phyloP scores from a whole-genome alignment of 192 early-diverging fungal genomes.

The Rhizophagus prolifer region DNA sequence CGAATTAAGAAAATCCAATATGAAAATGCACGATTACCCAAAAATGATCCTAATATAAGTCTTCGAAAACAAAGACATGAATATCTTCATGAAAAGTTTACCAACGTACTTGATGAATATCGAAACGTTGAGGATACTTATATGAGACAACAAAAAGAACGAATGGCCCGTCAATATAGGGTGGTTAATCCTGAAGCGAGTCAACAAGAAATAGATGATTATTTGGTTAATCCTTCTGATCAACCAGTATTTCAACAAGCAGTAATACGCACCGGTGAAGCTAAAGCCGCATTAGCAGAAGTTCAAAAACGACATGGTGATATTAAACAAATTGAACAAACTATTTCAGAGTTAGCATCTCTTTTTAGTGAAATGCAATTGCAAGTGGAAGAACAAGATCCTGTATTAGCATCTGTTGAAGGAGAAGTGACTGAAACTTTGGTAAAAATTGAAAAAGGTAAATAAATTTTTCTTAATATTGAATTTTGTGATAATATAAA shows the following conservation, averaged over 20 bases:
- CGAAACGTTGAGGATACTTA: constrained; percentile 75
- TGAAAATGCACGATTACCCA: constrained; percentile 21
- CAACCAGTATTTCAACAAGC: constrained; percentile 45
- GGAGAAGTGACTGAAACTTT: constrained; percentile 60
- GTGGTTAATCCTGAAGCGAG: constrained; percentile 85
- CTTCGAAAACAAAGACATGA: constrained; percentile 15
- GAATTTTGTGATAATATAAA: background rate
- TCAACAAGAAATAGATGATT: constrained; percentile 71
- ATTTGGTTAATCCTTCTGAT: constrained; percentile 48
- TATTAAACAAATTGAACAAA: constrained; percentile 83
- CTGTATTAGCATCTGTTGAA: constrained; percentile 70
- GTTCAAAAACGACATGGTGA: constrained; percentile 83
- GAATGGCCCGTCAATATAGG: constrained; percentile 77
- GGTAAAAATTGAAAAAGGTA: constrained; percentile 52
- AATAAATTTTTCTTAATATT: background rate
- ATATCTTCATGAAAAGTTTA: constrained; percentile 58
- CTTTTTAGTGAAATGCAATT: constrained; percentile 87
- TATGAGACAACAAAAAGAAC: constrained; percentile 76
- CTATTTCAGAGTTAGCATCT: constrained; percentile 82
- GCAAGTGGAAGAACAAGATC: constrained; percentile 73
- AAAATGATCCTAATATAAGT: background rate
- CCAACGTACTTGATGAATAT: constrained; percentile 70
- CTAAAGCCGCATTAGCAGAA: constrained; percentile 70
- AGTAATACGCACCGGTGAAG: constrained; percentile 66
- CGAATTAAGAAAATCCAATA: constrained; percentile 26